phyloP scores from a whole-genome alignment of 306 rosid species.

The Vigna reflexopilosa region DNA sequence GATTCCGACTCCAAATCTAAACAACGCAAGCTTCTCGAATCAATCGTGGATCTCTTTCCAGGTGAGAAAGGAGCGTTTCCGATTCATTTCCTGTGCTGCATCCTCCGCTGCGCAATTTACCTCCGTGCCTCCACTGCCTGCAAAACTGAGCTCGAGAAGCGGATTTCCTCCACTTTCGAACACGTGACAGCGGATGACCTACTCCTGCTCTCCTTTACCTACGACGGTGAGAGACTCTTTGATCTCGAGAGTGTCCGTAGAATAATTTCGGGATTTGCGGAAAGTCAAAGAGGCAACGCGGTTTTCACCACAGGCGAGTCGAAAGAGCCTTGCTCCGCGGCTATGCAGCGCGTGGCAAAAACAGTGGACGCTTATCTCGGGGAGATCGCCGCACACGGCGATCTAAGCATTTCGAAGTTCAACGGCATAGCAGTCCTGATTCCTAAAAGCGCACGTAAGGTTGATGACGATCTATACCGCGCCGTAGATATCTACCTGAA shows the following conservation, averaged over 20 bases:
- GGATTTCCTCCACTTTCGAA: conserved; percentile 58
- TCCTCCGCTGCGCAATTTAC: conserved; percentile 66
- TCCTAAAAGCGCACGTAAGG: conserved; percentile 67
- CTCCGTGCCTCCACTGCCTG: conserved; percentile 53
- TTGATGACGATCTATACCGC: conserved; percentile 73
- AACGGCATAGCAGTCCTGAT: conserved; percentile 62
- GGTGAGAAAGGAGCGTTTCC: conserved; percentile 69
- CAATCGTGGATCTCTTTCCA: conserved; percentile 69
- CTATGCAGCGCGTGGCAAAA: conserved; percentile 57
- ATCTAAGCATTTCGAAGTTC: conserved; percentile 69
- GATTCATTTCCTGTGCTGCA: conserved; percentile 74
- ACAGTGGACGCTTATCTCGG: conserved; percentile 61
- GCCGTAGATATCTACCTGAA: conserved; percentile 74
- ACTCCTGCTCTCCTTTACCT: conserved; percentile 66
- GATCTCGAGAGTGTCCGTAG: conserved; percentile 71
- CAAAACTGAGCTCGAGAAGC: conserved; percentile 73
- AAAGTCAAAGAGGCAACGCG: conserved; percentile 64
- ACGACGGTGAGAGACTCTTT: conserved; percentile 74
- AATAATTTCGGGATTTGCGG: conserved; percentile 62
- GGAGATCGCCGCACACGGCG: conserved; percentile 59
- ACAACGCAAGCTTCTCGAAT: conserved; percentile 60
- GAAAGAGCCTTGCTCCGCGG: conserved; percentile 53
- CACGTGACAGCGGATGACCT: conserved; percentile 70
- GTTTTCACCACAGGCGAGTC: conserved; percentile 56
- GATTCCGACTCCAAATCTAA: conserved; percentile 41